Base-by-base conservation (phyloP, 768 basidiomycete species). In the Boletus fagicola region DNA sequence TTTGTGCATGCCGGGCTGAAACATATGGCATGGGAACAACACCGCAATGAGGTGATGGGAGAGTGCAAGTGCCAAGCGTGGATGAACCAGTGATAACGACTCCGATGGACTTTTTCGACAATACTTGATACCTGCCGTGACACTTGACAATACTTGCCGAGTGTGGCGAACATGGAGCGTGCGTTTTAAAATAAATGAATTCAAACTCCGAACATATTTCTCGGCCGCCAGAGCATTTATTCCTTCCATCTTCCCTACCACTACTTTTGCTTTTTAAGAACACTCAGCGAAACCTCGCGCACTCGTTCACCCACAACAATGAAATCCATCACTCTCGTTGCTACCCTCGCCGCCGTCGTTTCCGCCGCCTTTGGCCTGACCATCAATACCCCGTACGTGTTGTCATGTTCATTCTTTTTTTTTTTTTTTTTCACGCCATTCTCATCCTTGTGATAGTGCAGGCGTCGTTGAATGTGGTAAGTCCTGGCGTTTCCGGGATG, bases 371-470 rank as follows among this genome's bases (percentile, higher is more conserved):
- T 74, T 60, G 80, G 61, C 49, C 64, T 86, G 65, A 83, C 77
- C n/a, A 74, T 90, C 66, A 83, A 90, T 70, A 86, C 87, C 2
- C 83, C 87, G 88, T 89, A 66, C 60, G 87, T 79, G 40, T 59
- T 49, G 18, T 56, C 16, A 4, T 40, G 11, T 28, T 18, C 5
- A 20, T 11, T 30, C 5, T 11, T 65, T 65, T 35, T 49, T 46
- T 49, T 30, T 54, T 47, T 24, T 22, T 20, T 15, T n/a, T n/a
- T n/a, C n/a, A n/a, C 9, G 13, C 2, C 16, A 3, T 53, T 12
- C 43, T 61, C 35, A 62, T 28, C 1, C 24, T 8, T 18, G 36
- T 4, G 24, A 10, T 28, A 84, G 83, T 28, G 2, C 66, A 24
- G 70, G 53, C 50, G 71, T 78, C 13, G 78, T 79, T 1, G 64